Base-by-base conservation (phyloP, 108 stramenopile species). In the Cyclotella sp. region DNA sequence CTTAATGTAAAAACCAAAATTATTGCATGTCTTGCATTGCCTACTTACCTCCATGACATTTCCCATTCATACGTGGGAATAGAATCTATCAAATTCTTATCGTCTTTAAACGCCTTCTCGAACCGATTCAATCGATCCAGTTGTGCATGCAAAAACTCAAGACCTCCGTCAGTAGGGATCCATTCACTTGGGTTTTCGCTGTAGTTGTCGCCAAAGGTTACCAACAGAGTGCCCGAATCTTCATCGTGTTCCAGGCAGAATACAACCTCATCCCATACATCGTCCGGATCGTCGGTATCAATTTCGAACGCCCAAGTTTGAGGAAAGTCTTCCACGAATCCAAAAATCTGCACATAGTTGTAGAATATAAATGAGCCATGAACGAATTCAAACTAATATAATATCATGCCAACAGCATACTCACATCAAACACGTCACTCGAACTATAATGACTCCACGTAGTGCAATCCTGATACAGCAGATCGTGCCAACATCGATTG, bases 31-130 rank as follows among this genome's bases (percentile, higher is more conserved):
- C 6, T 15, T 41, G 22, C 8, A 62, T 12, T 4, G 0, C 40
- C 7, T 40, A 64, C 63, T 47, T 73, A 82, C 41, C 41, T 63
- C 81, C 81, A 82, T 9, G 63, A 30, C 71, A 59, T 73, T 21
- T 77, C 81, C 81, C 81, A 82, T 34, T 82, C 81, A 73, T 82
- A 78, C 26, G 46, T 53, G 14, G 81, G 81, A 71, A 82, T 82
- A 0, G 42, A 21, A 10, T 72, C 66, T 26, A 65, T 77, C 57
- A 82, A 47, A 29, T 71, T 47, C 16, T 44, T 51, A 66, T 82
- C 70, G 30, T 42, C 57, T 62, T 78, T 77, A 21, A 77, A 10
- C 9, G 41, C 27, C 18, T 18, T 41, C 42, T 49, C 76, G 30
- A 82, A 27, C 42, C 64, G 42, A 15, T 64, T 42, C 53, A 82